phyloP scores from a whole-genome alignment of 495 filamentous ascomycete species.

The Annulohypoxylon stygium region DNA sequence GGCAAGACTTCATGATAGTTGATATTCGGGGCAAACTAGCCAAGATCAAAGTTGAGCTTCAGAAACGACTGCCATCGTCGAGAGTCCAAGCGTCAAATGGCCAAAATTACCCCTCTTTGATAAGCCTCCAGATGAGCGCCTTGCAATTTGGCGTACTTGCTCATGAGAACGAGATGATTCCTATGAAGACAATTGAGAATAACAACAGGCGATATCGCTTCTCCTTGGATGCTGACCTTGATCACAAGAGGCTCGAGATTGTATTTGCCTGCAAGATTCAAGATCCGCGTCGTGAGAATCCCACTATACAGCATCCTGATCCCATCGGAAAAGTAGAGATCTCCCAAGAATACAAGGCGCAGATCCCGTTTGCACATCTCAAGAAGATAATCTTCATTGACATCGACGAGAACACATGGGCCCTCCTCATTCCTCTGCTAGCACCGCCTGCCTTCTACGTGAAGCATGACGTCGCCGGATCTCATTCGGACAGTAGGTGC shows the following conservation, averaged over 20 bases:
- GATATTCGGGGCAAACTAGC: slow-evolving; percentile 18
- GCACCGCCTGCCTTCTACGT: slow-evolving; percentile 75
- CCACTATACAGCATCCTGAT: slow-evolving; percentile 31
- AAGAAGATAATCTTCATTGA: slow-evolving; percentile 65
- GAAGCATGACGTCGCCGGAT: slow-evolving; percentile 60
- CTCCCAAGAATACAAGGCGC: slow-evolving; percentile 59
- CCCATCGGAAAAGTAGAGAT: slow-evolving; percentile 44
- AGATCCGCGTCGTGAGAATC: slow-evolving; percentile 52
- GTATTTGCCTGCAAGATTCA: slow-evolving; percentile 57
- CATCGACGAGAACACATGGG: slow-evolving; percentile 49
- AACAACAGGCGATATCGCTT: slow-evolving; percentile 4
- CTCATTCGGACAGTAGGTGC: slow-evolving; percentile 59
- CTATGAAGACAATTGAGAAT: slow-evolving; percentile 65
- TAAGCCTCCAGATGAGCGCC: slow-evolving; percentile 49
- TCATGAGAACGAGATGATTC: slow-evolving; percentile 54
- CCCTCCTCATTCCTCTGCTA: slow-evolving; percentile 70
- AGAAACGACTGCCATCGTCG: not conserved
- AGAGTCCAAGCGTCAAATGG: slow-evolving; percentile 34
- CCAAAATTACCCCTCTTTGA: slow-evolving; percentile 44
- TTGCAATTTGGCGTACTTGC: slow-evolving; percentile 67
- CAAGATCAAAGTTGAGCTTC: slow-evolving; percentile 26
- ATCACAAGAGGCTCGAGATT: slow-evolving; percentile 58
- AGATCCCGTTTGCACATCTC: slow-evolving; percentile 74
- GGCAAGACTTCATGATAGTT: slow-evolving; percentile 35
- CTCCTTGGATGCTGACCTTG: slow-evolving; percentile 60